Base-by-base conservation (phyloP, 2,329 filamentous ascomycete species). In the Scedosporium apiospermum region DNA sequence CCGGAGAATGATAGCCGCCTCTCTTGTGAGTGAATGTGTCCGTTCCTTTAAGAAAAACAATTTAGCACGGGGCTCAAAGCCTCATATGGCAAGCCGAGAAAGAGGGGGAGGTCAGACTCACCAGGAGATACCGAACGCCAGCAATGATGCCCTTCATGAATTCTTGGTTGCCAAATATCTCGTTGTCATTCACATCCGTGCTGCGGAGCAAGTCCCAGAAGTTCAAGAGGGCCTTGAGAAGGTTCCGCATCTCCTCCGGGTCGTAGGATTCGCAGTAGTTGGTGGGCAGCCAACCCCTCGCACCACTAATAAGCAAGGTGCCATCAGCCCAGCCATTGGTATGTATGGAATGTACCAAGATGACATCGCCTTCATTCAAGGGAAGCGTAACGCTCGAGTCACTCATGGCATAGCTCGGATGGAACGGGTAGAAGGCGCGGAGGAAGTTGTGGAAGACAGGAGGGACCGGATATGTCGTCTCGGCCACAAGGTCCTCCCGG, bases 271-370 rank as follows among this genome's bases (percentile, higher is more conserved):
- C 93, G 78, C 95, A 99, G 74, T 98, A 99, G 75, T 99, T 99
- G 7, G 95, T 99, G 2, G 95, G 95, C 64, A 99, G 79, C 95
- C 95, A 99, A 65, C 95, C 95, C 68, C 95, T 84, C 60, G 89
- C 89, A 27, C 93, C 93, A 2, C 92, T 91, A 26, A 88, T 83
- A 65, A 99, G 77, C 49, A 97, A 80, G 0, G 95, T 99, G 60
- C 95, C 95, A 73, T 99, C 95, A 38, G 95, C 95, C 95, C 95
- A 99, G 68, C 95, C 95, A 77, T 98, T 99, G 65, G 91, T 95
- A 75, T 99, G 95, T 67, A 98, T 90, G 3, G 95, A 97, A 74
- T 99, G 95, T 23, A 99, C 89, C 63, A 99, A 77, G 62, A 99
- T 88, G 58, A 99, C 85, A 70, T 99, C 95, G 64, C 95, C 95